Percentiles rank a stretch among this genome's conserved stretches.
Conservation (phyloP, 257 asterid genomes). For the Phtheirospermum japonicum region DNA sequence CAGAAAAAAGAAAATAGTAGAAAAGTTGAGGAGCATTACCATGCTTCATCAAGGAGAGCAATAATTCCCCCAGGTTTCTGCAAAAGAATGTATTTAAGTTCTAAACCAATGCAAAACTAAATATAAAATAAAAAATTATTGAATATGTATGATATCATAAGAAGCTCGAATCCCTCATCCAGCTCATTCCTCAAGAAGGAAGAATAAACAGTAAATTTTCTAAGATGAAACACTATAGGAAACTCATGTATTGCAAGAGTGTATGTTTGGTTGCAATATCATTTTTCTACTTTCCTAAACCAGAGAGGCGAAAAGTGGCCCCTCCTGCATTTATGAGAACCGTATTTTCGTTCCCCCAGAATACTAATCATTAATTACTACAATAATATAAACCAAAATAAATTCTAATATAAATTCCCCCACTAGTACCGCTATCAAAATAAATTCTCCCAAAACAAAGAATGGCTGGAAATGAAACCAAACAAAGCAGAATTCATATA, state of each 20-base stretch:
- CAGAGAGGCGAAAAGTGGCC: not conserved
- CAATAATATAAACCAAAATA: not conserved
- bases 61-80: conserved; percentile 99
- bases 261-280: not conserved
- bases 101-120: conserved; percentile 10
- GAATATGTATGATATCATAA: conserved; percentile 2
- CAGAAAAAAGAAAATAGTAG: conserved; percentile 16
- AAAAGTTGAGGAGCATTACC: conserved; percentile 44
- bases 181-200: conserved; percentile 21
- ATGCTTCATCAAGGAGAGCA: conserved; percentile 98
- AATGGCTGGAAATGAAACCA: conserved; percentile 7
- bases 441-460: not conserved
- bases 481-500: not conserved
- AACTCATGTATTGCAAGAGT: not conserved
- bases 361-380: not conserved
- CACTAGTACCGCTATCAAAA: not conserved
- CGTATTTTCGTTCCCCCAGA: not conserved
- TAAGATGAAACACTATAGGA: conserved; percentile 20
- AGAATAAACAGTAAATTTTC: conserved; percentile 9
- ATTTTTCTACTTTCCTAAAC: not conserved
- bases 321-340: not conserved
- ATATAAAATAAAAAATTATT: not conserved
- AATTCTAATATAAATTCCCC: too few species aligned
- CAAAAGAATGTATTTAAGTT: conserved; percentile 36
- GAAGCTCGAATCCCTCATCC: not conserved